Conservation (phyloP, 1,284 basidiomycete species). For the Malassezia sp. region DNA sequence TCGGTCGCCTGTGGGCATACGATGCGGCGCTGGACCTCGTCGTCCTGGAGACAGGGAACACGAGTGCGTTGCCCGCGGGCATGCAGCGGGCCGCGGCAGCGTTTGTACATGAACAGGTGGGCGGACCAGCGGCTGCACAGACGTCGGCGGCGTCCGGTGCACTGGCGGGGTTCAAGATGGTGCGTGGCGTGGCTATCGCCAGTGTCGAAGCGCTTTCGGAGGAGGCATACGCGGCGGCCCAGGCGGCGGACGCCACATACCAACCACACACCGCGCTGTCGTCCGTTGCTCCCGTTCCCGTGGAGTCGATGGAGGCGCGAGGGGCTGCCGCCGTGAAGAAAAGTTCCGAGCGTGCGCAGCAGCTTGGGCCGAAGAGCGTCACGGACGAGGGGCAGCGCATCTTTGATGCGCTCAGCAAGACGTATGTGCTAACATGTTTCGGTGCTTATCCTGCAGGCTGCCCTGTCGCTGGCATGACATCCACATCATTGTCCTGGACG, state of each 20-base stretch:
- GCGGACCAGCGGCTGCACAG: too few relatives aligned
- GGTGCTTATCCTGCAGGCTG: conserved; percentile 15
- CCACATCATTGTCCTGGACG: conserved; percentile 46
- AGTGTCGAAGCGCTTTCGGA: conserved; percentile 5
- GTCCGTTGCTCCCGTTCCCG: conserved; percentile 19
- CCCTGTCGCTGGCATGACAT: conserved; percentile 42
- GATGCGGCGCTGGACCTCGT: conserved; percentile 30
- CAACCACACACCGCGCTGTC: conserved; percentile 16
- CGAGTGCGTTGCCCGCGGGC: conserved; percentile 14
- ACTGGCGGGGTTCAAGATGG: conserved; percentile 30
- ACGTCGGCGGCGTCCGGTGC: conserved; percentile 19
- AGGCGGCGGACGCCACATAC: neutral
- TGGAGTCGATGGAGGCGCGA: conserved; percentile 22
- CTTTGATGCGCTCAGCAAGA: conserved; percentile 43
- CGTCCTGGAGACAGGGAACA: conserved; percentile 29
- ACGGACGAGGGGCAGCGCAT: conserved; percentile 28
- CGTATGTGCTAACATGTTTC: conserved; percentile 26
- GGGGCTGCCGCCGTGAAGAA: conserved; percentile 27
- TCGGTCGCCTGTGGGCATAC: conserved; percentile 39
- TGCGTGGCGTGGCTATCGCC: conserved; percentile 28
- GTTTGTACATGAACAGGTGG: too few relatives aligned
- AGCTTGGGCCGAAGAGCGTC: conserved; percentile 28
- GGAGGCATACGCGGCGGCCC: conserved; percentile 12
- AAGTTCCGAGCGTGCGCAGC: conserved; percentile 23
- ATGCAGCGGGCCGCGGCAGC: conserved; percentile 20